Evolutionary conservation across 2,329 filamentous ascomycete species (phyloP).

Genomic region (Botrytis aclada): DNA sequence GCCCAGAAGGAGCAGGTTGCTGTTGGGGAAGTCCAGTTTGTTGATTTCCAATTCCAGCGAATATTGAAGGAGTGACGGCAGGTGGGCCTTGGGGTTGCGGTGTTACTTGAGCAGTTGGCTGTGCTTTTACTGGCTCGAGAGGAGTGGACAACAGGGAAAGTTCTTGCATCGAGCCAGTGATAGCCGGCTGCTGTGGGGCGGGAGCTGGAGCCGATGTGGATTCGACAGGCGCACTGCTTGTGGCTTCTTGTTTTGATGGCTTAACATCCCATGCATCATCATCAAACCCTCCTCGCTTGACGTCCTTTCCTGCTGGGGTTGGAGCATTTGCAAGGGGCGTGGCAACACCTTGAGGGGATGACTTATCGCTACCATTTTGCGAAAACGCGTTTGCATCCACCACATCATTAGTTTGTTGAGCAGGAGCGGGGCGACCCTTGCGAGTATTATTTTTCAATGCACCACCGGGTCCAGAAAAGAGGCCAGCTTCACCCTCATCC

Average conservation of each 20-base stretch:
- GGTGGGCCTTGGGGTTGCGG: slow-evolving; percentile 36
- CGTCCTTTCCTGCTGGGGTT: slow-evolving; percentile 48
- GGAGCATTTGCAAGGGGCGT: slow-evolving; percentile 45
- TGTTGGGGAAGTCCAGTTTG: slow-evolving; percentile 44
- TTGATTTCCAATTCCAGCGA: slow-evolving; percentile 48
- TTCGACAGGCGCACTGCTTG: slow-evolving; percentile 39
- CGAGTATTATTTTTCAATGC: slow-evolving; percentile 89
- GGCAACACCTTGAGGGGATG: slow-evolving; percentile 44
- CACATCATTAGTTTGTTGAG: slow-evolving; percentile 80
- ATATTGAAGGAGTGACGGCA: slow-evolving; percentile 59
- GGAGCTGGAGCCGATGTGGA: slow-evolving; percentile 41
- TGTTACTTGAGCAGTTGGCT: slow-evolving; percentile 35
- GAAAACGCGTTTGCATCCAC: slow-evolving; percentile 86
- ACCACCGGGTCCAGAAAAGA: slow-evolving; percentile 94
- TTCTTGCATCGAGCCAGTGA: slow-evolving; percentile 69
- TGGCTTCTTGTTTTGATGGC: slow-evolving; percentile 57
- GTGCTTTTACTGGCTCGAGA: slow-evolving; percentile 51
- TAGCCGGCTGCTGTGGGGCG: slow-evolving; percentile 45
- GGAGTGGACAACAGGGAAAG: slow-evolving; percentile 61
- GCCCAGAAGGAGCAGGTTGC: slow-evolving; percentile 23
- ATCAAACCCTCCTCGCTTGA: slow-evolving; percentile 68
- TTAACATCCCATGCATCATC: slow-evolving; percentile 98
- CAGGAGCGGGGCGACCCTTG: slow-evolving; percentile 82
- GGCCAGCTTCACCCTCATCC: slow-evolving; percentile 57
- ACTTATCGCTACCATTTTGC: slow-evolving; percentile 43